Base-by-base conservation (phyloP, 1,284 basidiomycete species). In the Puccinia polysora region DNA sequence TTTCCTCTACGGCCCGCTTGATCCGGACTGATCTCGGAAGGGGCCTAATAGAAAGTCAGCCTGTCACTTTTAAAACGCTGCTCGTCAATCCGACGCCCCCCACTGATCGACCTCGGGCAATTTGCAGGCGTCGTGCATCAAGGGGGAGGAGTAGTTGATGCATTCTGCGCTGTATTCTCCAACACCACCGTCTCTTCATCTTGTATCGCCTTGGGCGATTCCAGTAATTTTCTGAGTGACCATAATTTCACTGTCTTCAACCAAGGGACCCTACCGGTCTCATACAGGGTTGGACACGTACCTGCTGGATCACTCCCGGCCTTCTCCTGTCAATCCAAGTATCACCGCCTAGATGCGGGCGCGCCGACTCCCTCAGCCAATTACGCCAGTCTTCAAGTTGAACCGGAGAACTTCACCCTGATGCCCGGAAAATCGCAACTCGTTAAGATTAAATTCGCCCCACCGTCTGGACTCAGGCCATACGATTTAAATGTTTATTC, bases 131-230 rank as follows among this genome's bases (percentile, higher is more conserved):
- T 45, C 30, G 32, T 72, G 15, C 69, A 64, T 64, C 69, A 72
- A 72, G 69, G 69, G 23, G 69, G 69, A 32, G 69, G 69, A 32
- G 38, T 72, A 23, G 69, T 72, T 14, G 56, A 72, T 55, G 69
- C 69, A 7, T 72, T 53, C 40, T 72, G 69, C n/a, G 69, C 69
- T 15, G 69, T 49, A 2, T 72, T 72, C 64, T 52, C 69, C 7
- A 72, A 72, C 30, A 63, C 69, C 32, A 52, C 59, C 2, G 36
- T 72, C 10, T 72, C 69, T 23, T 56, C 60, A 12, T 72, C 69
- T 28, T 38, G 36, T 34, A 34, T 72, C 18, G 50, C 43, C 40
- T 32, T 72, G 14, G 64, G 64, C 36, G 69, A 72, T 56, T 64
- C 69, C 32, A 10, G 14, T 25, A 40, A 63, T 32, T 30, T 64